Conservation (phyloP, 257 asterid genomes). For the Perilla frutescens region DNA sequence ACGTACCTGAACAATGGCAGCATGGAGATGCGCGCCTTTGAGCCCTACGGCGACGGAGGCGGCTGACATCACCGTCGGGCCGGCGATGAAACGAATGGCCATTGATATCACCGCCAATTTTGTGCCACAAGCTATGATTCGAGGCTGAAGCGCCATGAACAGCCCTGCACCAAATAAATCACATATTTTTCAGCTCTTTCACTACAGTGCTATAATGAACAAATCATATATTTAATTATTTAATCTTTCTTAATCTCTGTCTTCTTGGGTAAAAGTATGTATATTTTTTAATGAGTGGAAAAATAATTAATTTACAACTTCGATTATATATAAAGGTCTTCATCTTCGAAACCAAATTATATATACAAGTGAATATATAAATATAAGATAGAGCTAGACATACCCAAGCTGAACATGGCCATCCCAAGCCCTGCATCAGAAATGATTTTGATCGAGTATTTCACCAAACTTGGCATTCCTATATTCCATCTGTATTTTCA, state of each 20-base stretch:
- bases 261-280: too few species aligned
- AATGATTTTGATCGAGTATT: constrained; percentile 69
- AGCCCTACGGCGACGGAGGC: constrained; percentile 69
- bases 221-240: too few species aligned
- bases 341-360: too few species aligned
- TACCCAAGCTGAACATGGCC: constrained; percentile 86
- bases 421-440: constrained; percentile 86
- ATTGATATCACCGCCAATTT: constrained; percentile 64
- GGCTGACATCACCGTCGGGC: constrained; percentile 67
- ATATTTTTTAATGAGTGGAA: too few species aligned
- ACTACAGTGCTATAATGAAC: too few species aligned
- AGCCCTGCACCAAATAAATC: constrained; percentile 44
- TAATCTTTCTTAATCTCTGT: too few species aligned
- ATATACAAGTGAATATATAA: neutral
- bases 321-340: too few species aligned
- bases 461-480: constrained; percentile 74
- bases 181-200: too few species aligned
- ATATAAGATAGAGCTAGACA: neutral
- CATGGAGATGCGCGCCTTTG: constrained; percentile 50
- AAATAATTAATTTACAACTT: too few species aligned
- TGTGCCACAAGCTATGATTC: constrained; percentile 68
- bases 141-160: constrained; percentile 82
- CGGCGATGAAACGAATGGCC: constrained; percentile 63
- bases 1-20: constrained; percentile 74
- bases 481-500: constrained; percentile 63